Evolutionary conservation across 192 early-diverging fungal genomes (phyloP), one percentile per base, ranked within the genome.

Genomic region (Coemansia sp.): DNA sequence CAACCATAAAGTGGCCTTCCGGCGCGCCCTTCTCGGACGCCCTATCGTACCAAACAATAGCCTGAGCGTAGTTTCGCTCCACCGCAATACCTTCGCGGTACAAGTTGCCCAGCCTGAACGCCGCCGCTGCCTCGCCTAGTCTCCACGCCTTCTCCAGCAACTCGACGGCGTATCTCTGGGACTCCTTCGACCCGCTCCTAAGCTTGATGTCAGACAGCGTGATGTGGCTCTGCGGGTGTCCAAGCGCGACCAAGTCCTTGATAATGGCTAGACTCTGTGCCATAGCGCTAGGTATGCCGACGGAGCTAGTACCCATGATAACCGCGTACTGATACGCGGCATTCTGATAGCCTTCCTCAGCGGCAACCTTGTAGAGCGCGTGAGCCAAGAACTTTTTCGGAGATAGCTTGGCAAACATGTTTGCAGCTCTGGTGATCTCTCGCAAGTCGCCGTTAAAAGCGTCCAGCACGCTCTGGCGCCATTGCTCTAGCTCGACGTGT

Each of bases 321-420:
- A 68, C 41, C 37, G 68, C 68, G 20, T 74, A 74, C 15, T 68
- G 62, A 31, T 63, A 64, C 25, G 65, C 68, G 4, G 72, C 71
- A 22, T 74, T 59, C 32, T 6, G 47, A 37, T 71, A 51, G 0
- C 77, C 77, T n/a, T 80, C 68, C 45, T 80, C 77, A 14, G 71
- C 77, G 24, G 71, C 77, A 22, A 80, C 77, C 45, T 74, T 80
- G 65, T 53, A 65, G 42, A 80, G 35, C 6, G 72, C 77, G 32
- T 57, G 60, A 11, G 65, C 60, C 71, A 80, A n/a, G 2, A 60
- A 20, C 62, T 65, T 64, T 59, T 71, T 70, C 1, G 35, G 22
- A n/a, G 65, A 64, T 17, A 59, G 31, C 15, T 61, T 71, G 0
- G 15, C 35, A 24, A 74, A 64, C 68, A 71, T 9, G 15, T 39